Evolutionary conservation across 495 filamentous ascomycete species (phyloP).

Genomic region (Daldinia caldariorum): DNA sequence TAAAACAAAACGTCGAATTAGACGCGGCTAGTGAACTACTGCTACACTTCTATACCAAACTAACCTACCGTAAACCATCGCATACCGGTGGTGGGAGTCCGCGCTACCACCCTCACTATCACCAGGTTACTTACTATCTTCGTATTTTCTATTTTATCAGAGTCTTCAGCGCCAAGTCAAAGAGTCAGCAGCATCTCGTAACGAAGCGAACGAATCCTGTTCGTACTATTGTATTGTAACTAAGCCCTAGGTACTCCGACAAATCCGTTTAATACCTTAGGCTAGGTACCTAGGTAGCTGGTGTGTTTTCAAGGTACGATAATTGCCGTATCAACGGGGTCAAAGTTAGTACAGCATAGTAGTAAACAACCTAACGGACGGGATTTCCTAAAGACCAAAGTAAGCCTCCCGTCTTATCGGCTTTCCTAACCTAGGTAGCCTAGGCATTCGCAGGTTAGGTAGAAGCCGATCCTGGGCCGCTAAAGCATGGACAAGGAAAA

Average conservation of each 20-base stretch:
- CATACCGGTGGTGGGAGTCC: background rate
- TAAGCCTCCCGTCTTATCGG: background rate
- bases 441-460: background rate
- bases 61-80: too few species aligned
- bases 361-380: background rate
- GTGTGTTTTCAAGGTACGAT: background rate
- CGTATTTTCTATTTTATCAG: background rate
- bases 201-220: background rate
- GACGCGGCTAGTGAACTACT: background rate
- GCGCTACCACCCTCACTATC: background rate
- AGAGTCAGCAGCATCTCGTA: slow-evolving; percentile 1
- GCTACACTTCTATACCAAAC: background rate
- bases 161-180: background rate
- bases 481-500: too few species aligned
- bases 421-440: background rate
- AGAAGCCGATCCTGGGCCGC: too few species aligned
- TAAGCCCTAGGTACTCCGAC: background rate
- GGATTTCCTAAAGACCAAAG: background rate
- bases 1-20: background rate
- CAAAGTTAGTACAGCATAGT: background rate
- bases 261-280: too few species aligned
- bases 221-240: background rate
- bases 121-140: background rate
- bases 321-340: background rate
- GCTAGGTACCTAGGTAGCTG: background rate